phyloP scores from a whole-genome alignment of 345 rosid species.

The Angophora floribunda region DNA sequence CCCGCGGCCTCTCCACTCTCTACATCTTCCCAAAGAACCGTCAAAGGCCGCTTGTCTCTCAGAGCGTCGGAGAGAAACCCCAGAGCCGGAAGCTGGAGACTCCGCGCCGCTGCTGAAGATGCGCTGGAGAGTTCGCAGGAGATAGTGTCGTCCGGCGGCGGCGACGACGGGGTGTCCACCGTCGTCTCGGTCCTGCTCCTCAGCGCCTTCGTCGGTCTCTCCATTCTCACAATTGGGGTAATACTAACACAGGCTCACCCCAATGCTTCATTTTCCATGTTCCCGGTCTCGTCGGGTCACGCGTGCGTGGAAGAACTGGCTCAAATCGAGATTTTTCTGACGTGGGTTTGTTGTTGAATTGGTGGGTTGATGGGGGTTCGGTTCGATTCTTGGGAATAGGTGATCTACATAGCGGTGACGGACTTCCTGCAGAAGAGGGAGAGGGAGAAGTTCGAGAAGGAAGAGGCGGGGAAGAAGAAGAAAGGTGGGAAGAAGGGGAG shows the following conservation, averaged over 20 bases:
- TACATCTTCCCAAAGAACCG: slow-evolving; percentile 2
- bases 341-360: slow-evolving; percentile 1
- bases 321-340: slow-evolving; percentile 5
- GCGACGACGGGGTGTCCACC: slow-evolving; percentile 31
- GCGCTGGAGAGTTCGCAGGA: slow-evolving; percentile 24
- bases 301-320: neutral
- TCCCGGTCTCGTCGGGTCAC: neutral
- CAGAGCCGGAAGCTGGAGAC: slow-evolving; percentile 17
- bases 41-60: neutral
- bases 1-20: slow-evolving; percentile 3
- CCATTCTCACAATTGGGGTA: slow-evolving; percentile 80
- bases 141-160: slow-evolving; percentile 20
- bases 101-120: slow-evolving; percentile 36
- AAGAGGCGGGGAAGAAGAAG: slow-evolving; percentile 59
- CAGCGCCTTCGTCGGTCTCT: slow-evolving; percentile 49
- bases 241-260: neutral
- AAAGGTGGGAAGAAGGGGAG: slow-evolving; percentile 38
- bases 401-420: slow-evolving; percentile 59
- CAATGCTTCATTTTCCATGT: neutral
- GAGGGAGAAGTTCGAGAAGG: slow-evolving; percentile 63
- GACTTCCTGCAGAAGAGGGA: slow-evolving; percentile 72
- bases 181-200: slow-evolving; percentile 44
- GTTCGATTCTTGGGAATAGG: slow-evolving; percentile 22
- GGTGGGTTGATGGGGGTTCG: neutral
- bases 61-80: neutral